Evolutionary conservation across 1,284 basidiomycete species (phyloP).

Genomic region (Sporisorium exsertum): DNA sequence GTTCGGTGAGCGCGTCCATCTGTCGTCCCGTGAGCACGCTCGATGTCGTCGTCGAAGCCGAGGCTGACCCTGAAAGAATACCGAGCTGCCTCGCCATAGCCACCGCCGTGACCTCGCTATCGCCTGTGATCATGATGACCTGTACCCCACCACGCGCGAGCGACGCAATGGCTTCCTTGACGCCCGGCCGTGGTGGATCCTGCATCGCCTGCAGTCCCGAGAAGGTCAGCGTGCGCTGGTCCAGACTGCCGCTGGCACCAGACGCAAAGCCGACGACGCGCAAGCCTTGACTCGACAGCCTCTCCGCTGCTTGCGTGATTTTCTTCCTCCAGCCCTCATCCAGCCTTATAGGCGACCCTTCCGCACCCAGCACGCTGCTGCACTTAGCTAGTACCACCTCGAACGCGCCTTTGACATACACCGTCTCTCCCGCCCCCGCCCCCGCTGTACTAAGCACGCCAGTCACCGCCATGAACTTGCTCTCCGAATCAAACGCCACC

Average conservation of each 20-base stretch:
- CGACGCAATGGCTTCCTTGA: conserved; percentile 84
- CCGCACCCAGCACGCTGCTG: conserved; percentile 86
- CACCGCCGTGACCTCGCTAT: conserved; percentile 88
- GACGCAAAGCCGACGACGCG: conserved; percentile 91
- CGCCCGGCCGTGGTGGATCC: conserved; percentile 92
- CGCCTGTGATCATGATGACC: conserved; percentile 98
- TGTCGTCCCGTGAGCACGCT: conserved; percentile 83
- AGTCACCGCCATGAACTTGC: conserved; percentile 90
- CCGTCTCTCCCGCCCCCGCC: conserved; percentile 75
- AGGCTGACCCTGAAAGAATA: conserved; percentile 69
- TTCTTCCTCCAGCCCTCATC: conserved; percentile 77
- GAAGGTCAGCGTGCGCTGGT: conserved; percentile 79
- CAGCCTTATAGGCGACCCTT: conserved; percentile 82
- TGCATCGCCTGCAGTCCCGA: conserved; percentile 94
- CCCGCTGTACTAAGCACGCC: conserved; percentile 71
- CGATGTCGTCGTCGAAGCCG: conserved; percentile 16
- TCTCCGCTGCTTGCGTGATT: conserved; percentile 79
- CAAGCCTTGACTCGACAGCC: conserved; percentile 80
- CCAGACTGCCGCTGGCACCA: conserved; percentile 71
- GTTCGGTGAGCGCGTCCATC: conserved; percentile 80
- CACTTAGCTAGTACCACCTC: conserved; percentile 87
- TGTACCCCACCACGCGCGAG: conserved; percentile 89
- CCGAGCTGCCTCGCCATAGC: conserved; percentile 91
- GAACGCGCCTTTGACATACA: conserved; percentile 92
- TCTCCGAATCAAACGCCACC: conserved; percentile 89